Evolutionary conservation across 352 stramenopile genomes (phyloP).

Genomic region (Pythium chondricola): DNA sequence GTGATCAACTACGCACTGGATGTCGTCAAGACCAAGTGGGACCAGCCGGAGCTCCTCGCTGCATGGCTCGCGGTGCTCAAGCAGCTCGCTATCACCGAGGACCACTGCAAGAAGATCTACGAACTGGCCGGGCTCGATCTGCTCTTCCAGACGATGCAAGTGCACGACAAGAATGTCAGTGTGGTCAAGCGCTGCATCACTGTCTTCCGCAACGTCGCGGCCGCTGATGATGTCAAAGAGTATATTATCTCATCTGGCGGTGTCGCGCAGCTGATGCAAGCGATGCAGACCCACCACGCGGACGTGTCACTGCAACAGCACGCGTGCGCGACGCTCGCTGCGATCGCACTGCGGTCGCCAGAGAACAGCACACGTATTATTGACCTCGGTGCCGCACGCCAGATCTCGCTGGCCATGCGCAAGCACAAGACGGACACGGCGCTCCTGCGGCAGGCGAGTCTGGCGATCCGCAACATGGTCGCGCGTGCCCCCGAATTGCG

Average conservation of each 20-base stretch:
- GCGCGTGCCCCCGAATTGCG: conserved; percentile 53
- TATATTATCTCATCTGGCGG: conserved; percentile 50
- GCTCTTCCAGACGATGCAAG: conserved; percentile 47
- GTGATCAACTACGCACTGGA: conserved; percentile 47
- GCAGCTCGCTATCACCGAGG: conserved; percentile 71
- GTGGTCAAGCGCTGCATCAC: conserved; percentile 64
- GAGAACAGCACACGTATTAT: conserved; percentile 56
- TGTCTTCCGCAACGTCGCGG: conserved; percentile 68
- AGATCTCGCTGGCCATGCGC: conserved; percentile 54
- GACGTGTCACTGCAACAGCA: conserved; percentile 63
- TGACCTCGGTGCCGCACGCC: conserved; percentile 32
- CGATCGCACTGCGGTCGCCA: conserved; percentile 57
- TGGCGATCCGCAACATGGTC: conserved; percentile 79
- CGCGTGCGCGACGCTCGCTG: conserved; percentile 65
- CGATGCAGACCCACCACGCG: conserved; percentile 42
- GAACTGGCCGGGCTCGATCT: conserved; percentile 47
- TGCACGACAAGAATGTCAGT: conserved; percentile 35
- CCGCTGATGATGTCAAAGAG: conserved; percentile 62
- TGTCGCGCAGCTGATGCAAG: conserved; percentile 40
- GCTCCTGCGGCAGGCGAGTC: conserved; percentile 64
- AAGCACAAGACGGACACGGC: conserved; percentile 32
- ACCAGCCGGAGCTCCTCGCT: conserved; percentile 39
- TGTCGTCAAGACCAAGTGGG: conserved; percentile 20
- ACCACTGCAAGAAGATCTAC: conserved; percentile 66
- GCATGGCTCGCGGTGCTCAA: conserved; percentile 69